phyloP scores from a whole-genome alignment of 257 asterid species.

The Penstemon davidsonii region DNA sequence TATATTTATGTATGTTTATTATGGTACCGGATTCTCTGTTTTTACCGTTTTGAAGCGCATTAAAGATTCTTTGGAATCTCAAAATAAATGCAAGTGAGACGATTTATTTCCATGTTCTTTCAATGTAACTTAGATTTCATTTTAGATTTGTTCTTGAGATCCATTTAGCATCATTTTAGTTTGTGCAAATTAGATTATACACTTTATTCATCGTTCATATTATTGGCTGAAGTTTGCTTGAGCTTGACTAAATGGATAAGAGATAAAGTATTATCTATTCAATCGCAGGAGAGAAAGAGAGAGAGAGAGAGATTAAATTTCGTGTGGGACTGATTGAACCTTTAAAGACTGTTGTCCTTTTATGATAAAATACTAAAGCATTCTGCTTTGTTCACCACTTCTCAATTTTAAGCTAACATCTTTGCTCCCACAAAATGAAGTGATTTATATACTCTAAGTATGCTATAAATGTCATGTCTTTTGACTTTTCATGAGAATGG shows the following conservation, averaged over 20 bases:
- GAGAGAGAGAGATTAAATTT: background rate
- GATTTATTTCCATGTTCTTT: background rate
- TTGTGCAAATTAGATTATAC: background rate
- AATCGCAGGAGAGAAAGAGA: background rate
- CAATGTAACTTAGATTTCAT: background rate
- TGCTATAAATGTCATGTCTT: background rate
- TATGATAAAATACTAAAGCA: background rate
- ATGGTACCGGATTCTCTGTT: conserved; percentile 9
- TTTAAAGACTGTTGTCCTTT: background rate
- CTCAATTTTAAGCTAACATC: background rate
- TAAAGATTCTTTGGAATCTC: background rate
- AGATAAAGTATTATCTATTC: background rate
- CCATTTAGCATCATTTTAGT: background rate
- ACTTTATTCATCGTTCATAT: background rate
- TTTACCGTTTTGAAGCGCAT: background rate
- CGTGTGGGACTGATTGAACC: background rate
- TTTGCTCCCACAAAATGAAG: background rate
- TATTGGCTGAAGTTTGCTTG: background rate
- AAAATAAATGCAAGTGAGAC: background rate
- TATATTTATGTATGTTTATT: background rate
- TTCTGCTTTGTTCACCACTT: background rate
- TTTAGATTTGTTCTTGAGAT: background rate
- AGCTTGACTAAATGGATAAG: background rate
- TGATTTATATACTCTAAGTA: background rate
- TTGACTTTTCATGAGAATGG: background rate